These are phyloP conservation scores for Cladosporium sp. DNA, from an alignment of 2,329 filamentous ascomycete genomes.

Conservation along the genomic window DNA sequence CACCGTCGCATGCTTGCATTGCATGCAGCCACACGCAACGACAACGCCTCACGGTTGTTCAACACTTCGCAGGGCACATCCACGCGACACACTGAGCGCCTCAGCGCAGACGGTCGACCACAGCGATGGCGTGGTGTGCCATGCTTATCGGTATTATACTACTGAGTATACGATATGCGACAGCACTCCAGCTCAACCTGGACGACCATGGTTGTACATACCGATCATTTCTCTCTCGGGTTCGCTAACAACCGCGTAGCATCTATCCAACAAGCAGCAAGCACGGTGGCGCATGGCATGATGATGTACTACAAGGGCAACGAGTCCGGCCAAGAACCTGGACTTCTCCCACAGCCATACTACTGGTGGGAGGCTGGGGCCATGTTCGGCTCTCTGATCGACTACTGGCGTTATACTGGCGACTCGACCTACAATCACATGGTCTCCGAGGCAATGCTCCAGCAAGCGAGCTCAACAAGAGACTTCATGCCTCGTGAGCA, in stretches of 20 bases:
- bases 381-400: constrained; percentile 67
- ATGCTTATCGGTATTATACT: not conserved
- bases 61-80: not conserved
- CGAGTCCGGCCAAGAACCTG: constrained; percentile 51
- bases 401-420: constrained; percentile 70
- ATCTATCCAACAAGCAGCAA: constrained; percentile 47
- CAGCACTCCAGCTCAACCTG: constrained; percentile 9
- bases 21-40: not conserved
- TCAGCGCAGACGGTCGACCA: not conserved
- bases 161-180: not conserved
- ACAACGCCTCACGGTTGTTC: not conserved
- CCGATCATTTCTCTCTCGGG: not conserved
- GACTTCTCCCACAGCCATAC: constrained; percentile 62
- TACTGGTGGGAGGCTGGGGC: constrained; percentile 64
- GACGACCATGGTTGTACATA: constrained; percentile 2
- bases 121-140: not conserved
- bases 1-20: not conserved
- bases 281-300: constrained; percentile 49
- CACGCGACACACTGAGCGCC: not conserved
- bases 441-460: constrained; percentile 57
- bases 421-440: constrained; percentile 64
- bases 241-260: constrained; percentile 24
- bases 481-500: constrained; percentile 59
- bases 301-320: constrained; percentile 57
- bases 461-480: constrained; percentile 58